A percentile compares a stretch with the other conserved stretches of the same genome.
Conservation (phyloP, 1,139 yeast genomes). For the Schizosaccharomyces versatilis region DNA sequence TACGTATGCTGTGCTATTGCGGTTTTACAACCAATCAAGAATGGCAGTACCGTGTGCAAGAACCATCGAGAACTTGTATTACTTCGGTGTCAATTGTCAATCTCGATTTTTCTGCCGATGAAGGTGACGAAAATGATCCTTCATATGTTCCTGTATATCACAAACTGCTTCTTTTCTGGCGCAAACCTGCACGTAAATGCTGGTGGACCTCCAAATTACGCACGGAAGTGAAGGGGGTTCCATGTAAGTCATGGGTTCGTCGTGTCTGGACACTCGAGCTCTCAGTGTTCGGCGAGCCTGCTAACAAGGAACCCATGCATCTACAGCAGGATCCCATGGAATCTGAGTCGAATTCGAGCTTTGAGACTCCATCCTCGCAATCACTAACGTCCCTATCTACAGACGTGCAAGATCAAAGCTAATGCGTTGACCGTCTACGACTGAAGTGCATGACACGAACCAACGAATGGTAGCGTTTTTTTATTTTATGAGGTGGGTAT, state of each 20-base stretch:
- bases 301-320: no score
- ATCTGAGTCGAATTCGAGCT: no score
- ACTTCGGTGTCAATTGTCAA: slow-evolving; percentile 68
- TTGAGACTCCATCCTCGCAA: no score
- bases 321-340: no score
- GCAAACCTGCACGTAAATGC: slow-evolving; percentile 95
- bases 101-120: slow-evolving; percentile 17
- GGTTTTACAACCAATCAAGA: slow-evolving; percentile 48
- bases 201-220: slow-evolving; percentile 55
- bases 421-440: no score
- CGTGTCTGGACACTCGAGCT: slow-evolving; percentile 74
- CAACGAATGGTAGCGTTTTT: no score
- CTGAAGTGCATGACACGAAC: no score
- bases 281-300: background rate
- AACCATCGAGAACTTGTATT: slow-evolving; percentile 68
- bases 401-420: no score
- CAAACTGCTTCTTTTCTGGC: slow-evolving; percentile 77
- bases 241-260: slow-evolving; percentile 44
- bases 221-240: slow-evolving; percentile 33
- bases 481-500: no score
- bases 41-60: slow-evolving; percentile 80
- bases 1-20: slow-evolving; percentile 83
- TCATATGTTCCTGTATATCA: slow-evolving; percentile 28
- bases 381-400: no score
- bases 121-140: background rate